Evolutionary conservation across 805 yeast genomes (phyloP).

Genomic region (Candida gorgasii): DNA sequence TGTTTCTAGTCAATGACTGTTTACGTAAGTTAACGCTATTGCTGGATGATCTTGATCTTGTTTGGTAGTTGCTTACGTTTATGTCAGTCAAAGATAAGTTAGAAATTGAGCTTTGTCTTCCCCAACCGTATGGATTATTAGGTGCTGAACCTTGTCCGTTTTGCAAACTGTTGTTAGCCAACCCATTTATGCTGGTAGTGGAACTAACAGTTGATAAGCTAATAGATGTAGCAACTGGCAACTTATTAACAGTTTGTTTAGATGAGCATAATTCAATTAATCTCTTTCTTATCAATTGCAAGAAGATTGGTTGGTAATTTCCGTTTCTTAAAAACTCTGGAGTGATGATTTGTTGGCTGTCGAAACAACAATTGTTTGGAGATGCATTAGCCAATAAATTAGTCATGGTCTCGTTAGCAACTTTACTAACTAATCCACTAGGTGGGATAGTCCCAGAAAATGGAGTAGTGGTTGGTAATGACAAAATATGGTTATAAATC

Average conservation of each 20-base stretch:
- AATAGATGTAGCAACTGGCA: conserved; percentile 28
- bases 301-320: conserved; percentile 37
- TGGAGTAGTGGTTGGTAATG: conserved; percentile 47
- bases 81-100: conserved; percentile 42
- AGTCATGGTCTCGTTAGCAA: conserved; percentile 43
- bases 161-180: neutral
- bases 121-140: conserved; percentile 15
- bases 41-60: conserved; percentile 29
- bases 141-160: neutral
- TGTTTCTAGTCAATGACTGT: conserved; percentile 45
- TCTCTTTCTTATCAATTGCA: conserved; percentile 43
- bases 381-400: conserved; percentile 22
- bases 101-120: conserved; percentile 40
- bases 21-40: conserved; percentile 40
- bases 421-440: conserved; percentile 44
- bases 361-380: conserved; percentile 25
- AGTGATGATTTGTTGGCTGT: conserved; percentile 33
- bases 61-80: conserved; percentile 31
- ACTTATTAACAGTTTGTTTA: conserved; percentile 17
- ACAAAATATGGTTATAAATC: conserved; percentile 34
- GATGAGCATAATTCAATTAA: conserved; percentile 39
- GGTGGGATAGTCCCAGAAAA: conserved; percentile 45
- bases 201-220: conserved; percentile 19
- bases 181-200: conserved; percentile 2
- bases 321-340: conserved; percentile 32